Base-by-base conservation (phyloP, 2,329 filamentous ascomycete genomes). In the Aspergillus brasiliensis region DNA sequence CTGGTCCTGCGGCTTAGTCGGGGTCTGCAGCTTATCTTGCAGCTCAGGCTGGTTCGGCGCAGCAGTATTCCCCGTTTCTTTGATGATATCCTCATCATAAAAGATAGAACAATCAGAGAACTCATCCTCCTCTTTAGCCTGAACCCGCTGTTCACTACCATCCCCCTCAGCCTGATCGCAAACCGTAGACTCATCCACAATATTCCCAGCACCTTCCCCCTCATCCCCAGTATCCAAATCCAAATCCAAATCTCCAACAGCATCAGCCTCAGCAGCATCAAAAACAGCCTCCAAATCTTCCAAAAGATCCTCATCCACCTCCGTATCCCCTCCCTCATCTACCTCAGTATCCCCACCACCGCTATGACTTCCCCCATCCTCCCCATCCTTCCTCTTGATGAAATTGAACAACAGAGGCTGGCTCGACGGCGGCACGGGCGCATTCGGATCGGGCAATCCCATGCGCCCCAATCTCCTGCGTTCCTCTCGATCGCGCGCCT, bases 101-200 rank as follows among this genome's bases (percentile, higher is more conserved):
- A 74, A 74, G 42, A 64, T 68, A 3, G 72, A 75, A 49, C 72
- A 75, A 34, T 74, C 72, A 3, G 71, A 73, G 57, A 75, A 75
- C 47, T 73, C 70, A 44, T 73, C 71, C 3, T 70, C 67, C 11
- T 74, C 67, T 5, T 60, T 48, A n/a, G 56, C 25, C 8, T 42
- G 31, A 4, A 15, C 51, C 19, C 48, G 52, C 46, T 57, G 28
- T 8, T 51, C 49, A 11, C 7, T 7, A 37, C 27, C 49, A 25
- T 28, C 19, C 13, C 17, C 8, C 0, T 51, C 17, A 15, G 15
- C 34, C 51, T 28, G n/a, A 2, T 25, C 51, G 23, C 44, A 48
- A n/a, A 2, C 13, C 11, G 25, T 28, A 48, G 44, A 0, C 37
- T 54, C 51, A 44, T 28, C 15, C 3, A 13, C 17, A 34, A n/a